These are phyloP conservation scores for Buddleja alternifolia DNA, from an alignment of 257 asterid genomes.

Conservation along the genomic window DNA sequence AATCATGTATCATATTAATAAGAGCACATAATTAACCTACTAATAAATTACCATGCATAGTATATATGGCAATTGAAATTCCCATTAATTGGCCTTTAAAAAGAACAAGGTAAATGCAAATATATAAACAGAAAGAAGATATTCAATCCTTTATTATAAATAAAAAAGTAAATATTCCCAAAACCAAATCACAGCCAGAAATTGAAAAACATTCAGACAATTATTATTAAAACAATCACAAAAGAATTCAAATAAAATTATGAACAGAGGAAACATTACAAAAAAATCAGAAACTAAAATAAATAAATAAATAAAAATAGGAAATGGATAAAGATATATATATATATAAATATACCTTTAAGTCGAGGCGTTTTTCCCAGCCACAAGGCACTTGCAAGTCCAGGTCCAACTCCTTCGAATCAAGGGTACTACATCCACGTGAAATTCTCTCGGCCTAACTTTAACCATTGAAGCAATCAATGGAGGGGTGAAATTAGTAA, in stretches of 20 bases:
- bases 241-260: neutral
- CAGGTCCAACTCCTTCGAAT: conserved; percentile 78
- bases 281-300: neutral
- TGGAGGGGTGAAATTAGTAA: too few relatives aligned
- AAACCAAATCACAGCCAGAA: conserved; percentile 3
- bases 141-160: neutral
- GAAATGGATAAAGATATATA: neutral
- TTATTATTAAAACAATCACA: neutral
- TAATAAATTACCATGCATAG: conserved; percentile 19
- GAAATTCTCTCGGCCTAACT: too few relatives aligned
- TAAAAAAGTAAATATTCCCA: too few relatives aligned
- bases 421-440: too few relatives aligned
- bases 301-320: neutral
- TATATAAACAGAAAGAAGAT: neutral
- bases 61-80: neutral
- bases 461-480: too few relatives aligned
- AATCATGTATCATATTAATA: conserved; percentile 11
- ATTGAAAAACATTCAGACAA: neutral
- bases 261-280: neutral
- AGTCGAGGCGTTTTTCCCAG: conserved; percentile 88
- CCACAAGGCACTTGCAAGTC: conserved; percentile 87
- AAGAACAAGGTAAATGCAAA: neutral
- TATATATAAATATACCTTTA: conserved; percentile 50
- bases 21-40: conserved; percentile 26
- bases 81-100: neutral